Conservation (phyloP, 2,329 filamentous ascomycete genomes). For the Stromatinia cepivora region DNA sequence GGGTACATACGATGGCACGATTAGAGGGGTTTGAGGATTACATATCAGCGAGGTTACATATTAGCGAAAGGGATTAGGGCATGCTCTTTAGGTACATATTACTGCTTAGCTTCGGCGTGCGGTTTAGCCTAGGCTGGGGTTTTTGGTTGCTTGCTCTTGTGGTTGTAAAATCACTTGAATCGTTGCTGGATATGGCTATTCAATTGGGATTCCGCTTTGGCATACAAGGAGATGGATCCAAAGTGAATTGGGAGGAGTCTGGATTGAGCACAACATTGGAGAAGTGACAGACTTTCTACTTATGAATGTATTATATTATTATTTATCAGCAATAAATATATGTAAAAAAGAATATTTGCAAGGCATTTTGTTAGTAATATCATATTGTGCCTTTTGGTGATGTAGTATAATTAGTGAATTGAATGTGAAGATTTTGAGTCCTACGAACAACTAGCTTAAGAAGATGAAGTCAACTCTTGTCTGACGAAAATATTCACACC, state of each 20-base stretch:
- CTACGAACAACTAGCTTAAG: not conserved
- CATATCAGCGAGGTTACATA: constrained; percentile 22
- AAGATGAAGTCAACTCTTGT: not conserved
- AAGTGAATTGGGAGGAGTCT: constrained; percentile 13
- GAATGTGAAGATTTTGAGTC: not conserved
- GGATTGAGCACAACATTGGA: not conserved
- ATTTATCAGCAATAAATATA: not conserved
- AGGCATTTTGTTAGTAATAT: not conserved
- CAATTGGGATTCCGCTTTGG: constrained; percentile 18
- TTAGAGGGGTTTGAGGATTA: constrained; percentile 22
- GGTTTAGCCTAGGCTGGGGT: constrained; percentile 14
- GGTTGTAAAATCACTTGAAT: constrained; percentile 12
- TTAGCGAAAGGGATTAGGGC: constrained; percentile 10
- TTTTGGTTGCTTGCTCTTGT: constrained; percentile 14
- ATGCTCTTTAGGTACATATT: constrained; percentile 22
- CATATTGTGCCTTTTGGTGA: not conserved
- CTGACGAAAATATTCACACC: not conserved
- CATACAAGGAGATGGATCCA: constrained; percentile 17
- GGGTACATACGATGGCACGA: constrained; percentile 25
- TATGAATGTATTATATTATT: constrained; percentile 22
- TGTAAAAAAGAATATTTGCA: not conserved
- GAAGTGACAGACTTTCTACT: not conserved
- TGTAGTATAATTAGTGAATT: not conserved
- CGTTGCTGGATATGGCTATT: constrained; percentile 23
- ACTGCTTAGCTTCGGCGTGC: constrained; percentile 19